Base-by-base conservation (phyloP, 179 eudicot genomes). In the Patellifolia procumbens region DNA sequence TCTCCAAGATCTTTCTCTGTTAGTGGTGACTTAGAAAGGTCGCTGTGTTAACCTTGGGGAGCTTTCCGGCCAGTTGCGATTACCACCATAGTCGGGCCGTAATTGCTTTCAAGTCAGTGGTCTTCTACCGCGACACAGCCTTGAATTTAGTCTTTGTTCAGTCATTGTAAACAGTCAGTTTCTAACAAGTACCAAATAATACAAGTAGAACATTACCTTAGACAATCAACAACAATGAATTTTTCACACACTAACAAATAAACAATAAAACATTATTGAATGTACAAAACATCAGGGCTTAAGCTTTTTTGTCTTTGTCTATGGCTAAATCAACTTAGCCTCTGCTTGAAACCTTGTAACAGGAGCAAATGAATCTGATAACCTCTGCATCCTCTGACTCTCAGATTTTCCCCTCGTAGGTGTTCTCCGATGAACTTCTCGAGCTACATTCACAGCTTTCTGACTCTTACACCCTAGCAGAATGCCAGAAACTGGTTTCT, bases 401-500 rank as follows among this genome's bases (percentile, higher is more conserved):
- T 76, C 87, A 26, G 66, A 37, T 56, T 61, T 79, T 22, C 55
- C 72, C 34, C 69, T 79, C 31, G 63, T 59, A 29, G 42, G 45
- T 5, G 59, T 34, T 12, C 55, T 61, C 32, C 73, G 74, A n/a
- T 85, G 77, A 68, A 79, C 87, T 29, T 87, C 88, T 75, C 66
- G 86, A 0, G 88, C 90, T n/a, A 89, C 88, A 37, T 78, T 80
- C 8, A 86, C 89, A 37, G 91, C 87, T 73, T 87, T 85, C 53
- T 86, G 84, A 53, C 78, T 87, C 87, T 81, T 87, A 45, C 97
- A 92, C 31, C 97, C 86, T 2, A 73, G 78, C 22, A 87, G 79
- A 31, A 83, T 79, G 13, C 88, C 70, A 1, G 83, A 53, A 35
- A 80, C 77, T 34, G 74, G 68, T 74, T 76, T 82, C 1, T 82